These are phyloP conservation scores for Lachancea meyersii DNA, from an alignment of 805 yeast genomes.

Conservation along the genomic window DNA sequence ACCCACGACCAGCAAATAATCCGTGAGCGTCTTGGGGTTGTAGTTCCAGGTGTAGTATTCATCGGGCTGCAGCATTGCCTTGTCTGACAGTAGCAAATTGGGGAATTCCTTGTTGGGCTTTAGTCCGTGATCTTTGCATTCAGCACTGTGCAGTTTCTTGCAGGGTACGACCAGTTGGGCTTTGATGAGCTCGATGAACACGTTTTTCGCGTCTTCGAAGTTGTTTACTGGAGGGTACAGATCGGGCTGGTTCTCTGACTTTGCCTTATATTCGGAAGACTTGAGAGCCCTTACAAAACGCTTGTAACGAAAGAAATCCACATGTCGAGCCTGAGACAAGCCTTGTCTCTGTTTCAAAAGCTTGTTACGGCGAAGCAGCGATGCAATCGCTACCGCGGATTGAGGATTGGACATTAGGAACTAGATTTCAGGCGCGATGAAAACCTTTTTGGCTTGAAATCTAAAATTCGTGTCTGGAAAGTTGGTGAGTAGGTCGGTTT, in stretches of 20 bases:
- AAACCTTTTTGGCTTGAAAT: too few relatives aligned
- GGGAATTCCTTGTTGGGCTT: slow-evolving; percentile 60
- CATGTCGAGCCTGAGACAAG: slow-evolving; percentile 57
- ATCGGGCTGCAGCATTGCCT: slow-evolving; percentile 56
- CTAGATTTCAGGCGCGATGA: neutral
- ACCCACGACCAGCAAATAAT: slow-evolving; percentile 34
- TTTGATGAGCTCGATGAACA: slow-evolving; percentile 63
- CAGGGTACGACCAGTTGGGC: slow-evolving; percentile 72
- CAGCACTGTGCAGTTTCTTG: slow-evolving; percentile 61
- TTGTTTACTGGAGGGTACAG: slow-evolving; percentile 44
- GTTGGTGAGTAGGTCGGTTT: too few relatives aligned
- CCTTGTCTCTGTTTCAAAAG: slow-evolving; percentile 80
- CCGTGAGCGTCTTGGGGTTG: slow-evolving; percentile 53
- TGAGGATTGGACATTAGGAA: slow-evolving; percentile 37
- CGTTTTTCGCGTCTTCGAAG: slow-evolving; percentile 51
- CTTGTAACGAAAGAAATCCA: slow-evolving; percentile 82
- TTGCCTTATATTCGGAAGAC: slow-evolving; percentile 60
- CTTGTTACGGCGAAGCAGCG: slow-evolving; percentile 57
- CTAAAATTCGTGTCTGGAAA: too few relatives aligned
- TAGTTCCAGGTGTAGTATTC: slow-evolving; percentile 82
- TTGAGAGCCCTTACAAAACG: slow-evolving; percentile 74
- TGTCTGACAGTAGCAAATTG: slow-evolving; percentile 46
- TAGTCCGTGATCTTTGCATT: slow-evolving; percentile 56
- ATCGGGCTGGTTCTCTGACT: slow-evolving; percentile 42
- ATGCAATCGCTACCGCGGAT: slow-evolving; percentile 61